Evolutionary conservation across 73 alveolate species (phyloP).

Genomic region (Effrenium voratum): DNA sequence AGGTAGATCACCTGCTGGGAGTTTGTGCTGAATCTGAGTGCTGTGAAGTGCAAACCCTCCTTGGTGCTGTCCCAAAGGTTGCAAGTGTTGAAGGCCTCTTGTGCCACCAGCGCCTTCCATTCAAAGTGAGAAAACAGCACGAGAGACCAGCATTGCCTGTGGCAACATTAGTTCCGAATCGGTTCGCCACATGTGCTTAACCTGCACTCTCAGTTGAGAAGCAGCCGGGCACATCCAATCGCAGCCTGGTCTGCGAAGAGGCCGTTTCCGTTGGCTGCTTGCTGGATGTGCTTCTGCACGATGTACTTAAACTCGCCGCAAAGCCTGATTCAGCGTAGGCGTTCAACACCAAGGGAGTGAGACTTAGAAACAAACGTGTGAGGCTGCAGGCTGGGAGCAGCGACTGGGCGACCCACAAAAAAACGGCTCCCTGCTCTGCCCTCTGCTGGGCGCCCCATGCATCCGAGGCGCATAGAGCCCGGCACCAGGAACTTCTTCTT

Average conservation of each 20-base stretch:
- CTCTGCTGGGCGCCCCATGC: no score
- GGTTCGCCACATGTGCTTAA: no score
- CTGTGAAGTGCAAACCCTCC: no score
- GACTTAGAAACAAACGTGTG: no score
- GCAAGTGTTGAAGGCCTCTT: neutral
- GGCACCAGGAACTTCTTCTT: slow-evolving; percentile 96
- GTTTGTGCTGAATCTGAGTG: neutral
- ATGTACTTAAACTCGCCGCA: slow-evolving; percentile 59
- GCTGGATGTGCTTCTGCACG: slow-evolving; percentile 52
- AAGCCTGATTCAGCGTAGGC: neutral
- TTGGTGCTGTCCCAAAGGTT: no score
- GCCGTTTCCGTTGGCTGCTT: slow-evolving; percentile 71
- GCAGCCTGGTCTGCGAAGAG: slow-evolving; percentile 44
- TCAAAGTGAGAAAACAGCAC: neutral
- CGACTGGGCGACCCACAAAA: no score
- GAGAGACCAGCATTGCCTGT: neutral
- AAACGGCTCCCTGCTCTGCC: no score
- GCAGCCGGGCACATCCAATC: neutral
- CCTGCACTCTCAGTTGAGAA: neutral
- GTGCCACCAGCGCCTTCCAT: neutral
- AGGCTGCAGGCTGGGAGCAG: no score
- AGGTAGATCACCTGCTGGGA: slow-evolving; percentile 41
- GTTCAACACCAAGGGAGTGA: neutral
- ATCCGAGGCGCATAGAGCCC: slow-evolving; percentile 46
- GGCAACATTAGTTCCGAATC: no score